Evolutionary conservation across 768 basidiomycete species (phyloP), one percentile per base, ranked within the genome.

Genomic region (Holtermannia corniformis): DNA sequence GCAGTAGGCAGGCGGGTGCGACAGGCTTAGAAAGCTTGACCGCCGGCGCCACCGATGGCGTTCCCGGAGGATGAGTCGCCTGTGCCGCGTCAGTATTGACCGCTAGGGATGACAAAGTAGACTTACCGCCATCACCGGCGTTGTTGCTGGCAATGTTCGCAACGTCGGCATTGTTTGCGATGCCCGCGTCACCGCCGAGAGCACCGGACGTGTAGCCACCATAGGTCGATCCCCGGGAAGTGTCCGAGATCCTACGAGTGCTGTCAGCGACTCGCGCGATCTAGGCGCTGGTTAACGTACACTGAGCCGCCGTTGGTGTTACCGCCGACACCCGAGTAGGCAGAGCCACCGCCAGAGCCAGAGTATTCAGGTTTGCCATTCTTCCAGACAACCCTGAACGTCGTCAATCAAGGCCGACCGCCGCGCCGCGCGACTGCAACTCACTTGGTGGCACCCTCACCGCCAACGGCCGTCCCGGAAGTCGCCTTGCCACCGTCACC

Each of bases 291-390:
- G 2, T 23, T 27, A 21, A 61, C 57, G 61, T 24, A 64, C 63
- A 58, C 53, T 52, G 52, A 51, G 51, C 63, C 63, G 44, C 58
- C 63, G 47, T 64, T 62, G 48, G 63, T 52, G 37, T 60, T 55
- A 10, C 63, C 63, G n/a, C 63, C 63, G 20, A 64, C 60, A 54
- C 63, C 63, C 24, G 63, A 57, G 56, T 64, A 64, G 2, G 63
- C 63, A 45, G 45, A 58, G 19, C 63, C 63, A 28, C 60, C 63
- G 25, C 60, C 57, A 7, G 55, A 52, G 20, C 22, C 52, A 20
- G 51, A 53, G 47, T 51, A 27, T 28, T 53, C 56, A 11, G 56
- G 56, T 43, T 49, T 50, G 19, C 56, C 56, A 21, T 57, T 53
- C 21, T 53, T 49, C 44, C 54, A 57, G 1, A 52, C 49, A 28